phyloP scores from a whole-genome alignment of 2,329 filamentous ascomycete genomes.

The Drechslera avenae region DNA sequence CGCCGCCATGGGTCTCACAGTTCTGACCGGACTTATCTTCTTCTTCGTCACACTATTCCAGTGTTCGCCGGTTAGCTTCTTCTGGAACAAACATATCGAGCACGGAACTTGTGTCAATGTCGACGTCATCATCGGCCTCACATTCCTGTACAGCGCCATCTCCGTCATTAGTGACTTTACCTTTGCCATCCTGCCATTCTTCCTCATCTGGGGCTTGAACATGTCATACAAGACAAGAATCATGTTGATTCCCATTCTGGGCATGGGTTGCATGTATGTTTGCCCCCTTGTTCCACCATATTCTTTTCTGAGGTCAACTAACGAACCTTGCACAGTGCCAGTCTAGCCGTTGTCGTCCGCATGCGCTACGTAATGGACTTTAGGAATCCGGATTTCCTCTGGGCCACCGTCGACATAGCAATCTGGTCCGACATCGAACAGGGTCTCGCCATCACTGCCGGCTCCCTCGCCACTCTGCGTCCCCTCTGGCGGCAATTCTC shows the following conservation, averaged over 20 bases:
- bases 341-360: constrained; percentile 43
- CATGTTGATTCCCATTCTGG: constrained; percentile 54
- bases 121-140: constrained; percentile 50
- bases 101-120: constrained; percentile 51
- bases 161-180: constrained; percentile 56
- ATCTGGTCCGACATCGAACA: constrained; percentile 48
- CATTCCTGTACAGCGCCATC: constrained; percentile 55
- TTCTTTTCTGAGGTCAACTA: not conserved
- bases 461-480: constrained; percentile 45
- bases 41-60: constrained; percentile 58
- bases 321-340: constrained; percentile 30
- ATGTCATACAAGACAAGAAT: constrained; percentile 56
- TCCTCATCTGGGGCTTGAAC: constrained; percentile 58
- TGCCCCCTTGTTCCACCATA: too few species aligned
- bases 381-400: constrained; percentile 42
- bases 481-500: constrained; percentile 40
- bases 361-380: constrained; percentile 46
- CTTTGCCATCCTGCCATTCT: constrained; percentile 57
- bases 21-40: constrained; percentile 47
- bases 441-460: constrained; percentile 46
- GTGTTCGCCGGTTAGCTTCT: constrained; percentile 56
- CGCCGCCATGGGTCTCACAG: constrained; percentile 41
- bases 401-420: constrained; percentile 44
- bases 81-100: constrained; percentile 53
- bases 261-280: constrained; percentile 58